Evolutionary conservation across 306 rosid genomes (phyloP).

Genomic region (Parietaria judaica): DNA sequence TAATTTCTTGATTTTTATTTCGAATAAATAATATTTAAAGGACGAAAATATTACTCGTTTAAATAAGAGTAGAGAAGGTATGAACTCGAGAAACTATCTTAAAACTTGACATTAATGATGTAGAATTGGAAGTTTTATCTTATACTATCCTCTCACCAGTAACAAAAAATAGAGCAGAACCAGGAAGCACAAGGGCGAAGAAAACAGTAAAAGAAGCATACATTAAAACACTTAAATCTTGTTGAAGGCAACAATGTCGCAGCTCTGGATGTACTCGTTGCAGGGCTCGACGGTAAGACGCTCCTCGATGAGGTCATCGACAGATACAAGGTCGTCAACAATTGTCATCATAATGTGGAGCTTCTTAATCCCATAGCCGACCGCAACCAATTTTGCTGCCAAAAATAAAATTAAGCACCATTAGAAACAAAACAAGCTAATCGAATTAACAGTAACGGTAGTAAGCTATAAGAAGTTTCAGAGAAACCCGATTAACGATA

Average conservation of each 20-base stretch:
- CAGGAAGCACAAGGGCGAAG: not conserved
- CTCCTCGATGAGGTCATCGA: constrained; percentile 70
- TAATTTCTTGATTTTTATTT: no score
- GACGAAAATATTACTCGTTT: no score
- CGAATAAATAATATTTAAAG: no score
- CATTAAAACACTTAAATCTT: constrained; percentile 43
- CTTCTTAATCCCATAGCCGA: constrained; percentile 89
- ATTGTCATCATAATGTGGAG: constrained; percentile 78
- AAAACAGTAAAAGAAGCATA: not conserved
- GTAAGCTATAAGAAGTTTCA: not conserved
- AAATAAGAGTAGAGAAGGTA: no score
- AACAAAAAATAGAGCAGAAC: not conserved
- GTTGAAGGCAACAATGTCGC: constrained; percentile 94
- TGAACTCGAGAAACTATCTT: no score
- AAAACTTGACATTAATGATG: not conserved
- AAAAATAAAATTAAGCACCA: constrained; percentile 14
- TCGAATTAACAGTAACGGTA: not conserved
- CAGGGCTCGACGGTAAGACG: constrained; percentile 58
- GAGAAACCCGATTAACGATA: not conserved
- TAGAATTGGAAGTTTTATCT: constrained; percentile 2
- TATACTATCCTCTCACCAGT: not conserved
- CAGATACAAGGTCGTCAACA: constrained; percentile 79
- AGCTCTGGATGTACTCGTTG: constrained; percentile 71
- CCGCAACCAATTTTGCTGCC: constrained; percentile 73
- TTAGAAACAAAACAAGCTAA: not conserved